Conservation (phyloP, 805 yeast species). For the Lipomyces sp. region DNA sequence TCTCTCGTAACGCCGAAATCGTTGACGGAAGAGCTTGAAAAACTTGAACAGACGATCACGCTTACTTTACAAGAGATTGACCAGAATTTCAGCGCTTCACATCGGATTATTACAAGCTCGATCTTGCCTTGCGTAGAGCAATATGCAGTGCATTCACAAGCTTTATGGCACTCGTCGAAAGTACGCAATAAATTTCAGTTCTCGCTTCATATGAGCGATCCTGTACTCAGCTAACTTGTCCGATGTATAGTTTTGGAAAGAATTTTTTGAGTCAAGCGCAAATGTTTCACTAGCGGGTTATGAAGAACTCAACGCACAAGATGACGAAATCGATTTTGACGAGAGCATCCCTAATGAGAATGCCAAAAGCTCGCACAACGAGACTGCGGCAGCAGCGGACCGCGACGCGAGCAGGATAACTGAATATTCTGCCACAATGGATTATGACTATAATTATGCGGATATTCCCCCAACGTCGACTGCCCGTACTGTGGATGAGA, state of each 20-base stretch:
- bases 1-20: constrained; percentile 22
- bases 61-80: constrained; percentile 75
- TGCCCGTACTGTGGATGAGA: too few species aligned
- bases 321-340: neutral
- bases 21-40: constrained; percentile 48
- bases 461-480: neutral
- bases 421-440: constrained; percentile 18
- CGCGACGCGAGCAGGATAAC: too few species aligned
- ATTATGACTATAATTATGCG: constrained; percentile 11
- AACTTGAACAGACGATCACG: constrained; percentile 76
- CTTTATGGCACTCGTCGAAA: constrained; percentile 50
- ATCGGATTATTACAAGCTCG: constrained; percentile 61
- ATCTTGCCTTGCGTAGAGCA: constrained; percentile 64
- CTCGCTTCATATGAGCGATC: neutral
- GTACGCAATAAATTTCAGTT: constrained; percentile 5
- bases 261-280: constrained; percentile 72
- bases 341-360: too few species aligned
- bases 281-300: constrained; percentile 57
- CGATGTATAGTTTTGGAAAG: constrained; percentile 60
- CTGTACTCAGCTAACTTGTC: neutral
- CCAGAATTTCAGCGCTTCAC: constrained; percentile 64
- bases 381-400: too few species aligned
- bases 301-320: constrained; percentile 39
- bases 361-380: too few species aligned
- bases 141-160: constrained; percentile 56